phyloP scores from a whole-genome alignment of 306 rosid genomes.

The Cucurbita maxima region DNA sequence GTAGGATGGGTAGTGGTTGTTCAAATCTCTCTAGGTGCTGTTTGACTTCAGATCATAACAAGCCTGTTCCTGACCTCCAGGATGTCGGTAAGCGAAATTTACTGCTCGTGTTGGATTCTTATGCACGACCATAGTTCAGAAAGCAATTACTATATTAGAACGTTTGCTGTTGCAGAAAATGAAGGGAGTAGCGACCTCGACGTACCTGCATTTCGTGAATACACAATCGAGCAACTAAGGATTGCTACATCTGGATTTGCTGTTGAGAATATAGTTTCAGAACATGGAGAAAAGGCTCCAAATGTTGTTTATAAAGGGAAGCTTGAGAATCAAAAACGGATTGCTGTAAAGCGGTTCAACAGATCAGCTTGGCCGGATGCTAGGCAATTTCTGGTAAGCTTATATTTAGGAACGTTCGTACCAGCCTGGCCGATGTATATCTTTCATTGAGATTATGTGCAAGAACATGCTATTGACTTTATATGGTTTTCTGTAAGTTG shows the following conservation, averaged over 20 bases:
- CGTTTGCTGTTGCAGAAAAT: constrained; percentile 32
- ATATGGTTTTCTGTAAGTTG: background rate
- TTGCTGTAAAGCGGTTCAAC: constrained; percentile 88
- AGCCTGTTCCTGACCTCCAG: constrained; percentile 32
- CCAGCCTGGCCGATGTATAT: background rate
- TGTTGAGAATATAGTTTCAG: constrained; percentile 80
- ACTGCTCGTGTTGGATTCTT: background rate
- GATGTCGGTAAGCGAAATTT: constrained; percentile 34
- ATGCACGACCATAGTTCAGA: background rate
- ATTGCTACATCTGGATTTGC: constrained; percentile 85
- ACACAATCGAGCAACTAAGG: constrained; percentile 66
- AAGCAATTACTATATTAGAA: constrained; percentile 12
- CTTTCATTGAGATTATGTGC: background rate
- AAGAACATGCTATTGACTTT: background rate
- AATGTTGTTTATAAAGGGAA: constrained; percentile 89
- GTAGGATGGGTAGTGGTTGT: constrained; percentile 72
- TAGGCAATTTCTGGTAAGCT: constrained; percentile 72
- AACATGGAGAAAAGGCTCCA: constrained; percentile 98
- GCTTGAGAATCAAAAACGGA: constrained; percentile 71
- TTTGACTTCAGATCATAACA: constrained; percentile 22
- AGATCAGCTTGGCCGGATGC: constrained; percentile 95
- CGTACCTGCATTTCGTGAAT: constrained; percentile 55
- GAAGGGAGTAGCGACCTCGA: constrained; percentile 51
- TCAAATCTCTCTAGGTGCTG: constrained; percentile 55
- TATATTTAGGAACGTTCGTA: background rate